Evolutionary conservation across 495 filamentous ascomycete genomes (phyloP), one percentile per base, ranked within the genome.

Genomic region (Parathielavia appendiculata): DNA sequence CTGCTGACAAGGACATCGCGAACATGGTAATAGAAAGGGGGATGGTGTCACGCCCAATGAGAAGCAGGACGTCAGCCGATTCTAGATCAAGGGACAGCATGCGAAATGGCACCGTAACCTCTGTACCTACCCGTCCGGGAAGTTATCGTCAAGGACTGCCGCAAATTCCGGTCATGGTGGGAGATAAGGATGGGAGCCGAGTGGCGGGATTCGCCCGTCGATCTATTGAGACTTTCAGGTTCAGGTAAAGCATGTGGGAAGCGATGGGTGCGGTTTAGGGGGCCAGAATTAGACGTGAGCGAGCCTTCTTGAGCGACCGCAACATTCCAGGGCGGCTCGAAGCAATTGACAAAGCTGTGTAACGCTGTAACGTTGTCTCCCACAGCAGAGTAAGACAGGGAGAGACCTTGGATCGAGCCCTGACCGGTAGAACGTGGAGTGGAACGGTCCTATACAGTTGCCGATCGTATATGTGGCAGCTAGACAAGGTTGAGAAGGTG

Each of bases 51-150:
- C 19, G 34, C 8, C 45, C 55, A 50, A 50, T 41, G 44, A 38
- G 38, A 59, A 32, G 23, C 12, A 35, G 20, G 40, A 46, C 16
- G 20, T 13, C 43, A 13, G 14, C 32, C 9, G 9, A 7, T 10
- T 16, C 26, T 3, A 49, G 9, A 1, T 46, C 14, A 30, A 26
- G 10, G 2, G 11, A 14, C 10, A 35, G 16, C 10, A 46, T 47
- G 48, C 30, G 41, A 38, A 48, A 58, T 58, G 19, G 38, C n/a
- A 36, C 46, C 11, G 36, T 48, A 13, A n/a, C n/a, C 30, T 26
- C 53, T 43, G 47, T 44, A 62, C 55, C 60, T 62, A 62, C 60
- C 60, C 49, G 43, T 62, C 60, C 60, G 44, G 60, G 56, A 62
- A 62, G 44, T 38, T 30, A n/a, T n/a, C 16, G 10, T 47, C 7